These are phyloP conservation scores for Septoria petroselini DNA, from an alignment of 2,329 filamentous ascomycete genomes.

Conservation along the genomic window DNA sequence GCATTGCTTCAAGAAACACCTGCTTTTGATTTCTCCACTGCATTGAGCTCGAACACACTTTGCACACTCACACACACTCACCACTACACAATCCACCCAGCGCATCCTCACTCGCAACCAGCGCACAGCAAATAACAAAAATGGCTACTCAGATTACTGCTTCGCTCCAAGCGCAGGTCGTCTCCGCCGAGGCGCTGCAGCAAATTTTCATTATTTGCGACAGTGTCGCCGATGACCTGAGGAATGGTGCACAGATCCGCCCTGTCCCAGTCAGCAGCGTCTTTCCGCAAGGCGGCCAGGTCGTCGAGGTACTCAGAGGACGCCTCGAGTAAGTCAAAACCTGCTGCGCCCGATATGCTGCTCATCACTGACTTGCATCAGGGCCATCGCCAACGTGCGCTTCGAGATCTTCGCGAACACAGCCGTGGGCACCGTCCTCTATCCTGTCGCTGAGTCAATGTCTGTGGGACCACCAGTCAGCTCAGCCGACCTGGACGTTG, in stretches of 20 bases:
- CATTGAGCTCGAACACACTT: no score
- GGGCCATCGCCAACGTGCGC: constrained; percentile 3
- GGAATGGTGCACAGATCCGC: constrained; percentile 2
- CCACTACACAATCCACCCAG: constrained; percentile 7
- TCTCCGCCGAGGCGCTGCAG: constrained; percentile 12
- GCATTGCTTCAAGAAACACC: no score
- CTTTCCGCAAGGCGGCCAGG: constrained; percentile 8
- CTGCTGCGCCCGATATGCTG: not conserved
- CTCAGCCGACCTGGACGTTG: constrained; percentile 8
- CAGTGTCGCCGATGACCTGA: constrained; percentile 10
- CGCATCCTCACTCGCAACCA: constrained; percentile 4
- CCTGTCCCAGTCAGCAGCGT: constrained; percentile 7
- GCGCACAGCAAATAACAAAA: constrained; percentile 20
- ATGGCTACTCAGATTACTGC: constrained; percentile 22
- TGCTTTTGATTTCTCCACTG: no score
- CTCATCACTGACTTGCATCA: not conserved
- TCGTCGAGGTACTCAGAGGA: constrained; percentile 6
- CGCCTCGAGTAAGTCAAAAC: constrained; percentile 1
- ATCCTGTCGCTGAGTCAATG: constrained; percentile 9
- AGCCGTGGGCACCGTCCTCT: constrained; percentile 2
- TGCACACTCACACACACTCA: no score
- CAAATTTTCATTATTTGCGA: constrained; percentile 19
- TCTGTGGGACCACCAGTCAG: constrained; percentile 11
- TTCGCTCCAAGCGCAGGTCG: constrained; percentile 5
- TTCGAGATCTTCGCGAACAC: constrained; percentile 6